A percentile compares a stretch with the other conserved stretches of the same genome.
Conservation (phyloP, 306 rosid species). For the Sicyos baderoa region DNA sequence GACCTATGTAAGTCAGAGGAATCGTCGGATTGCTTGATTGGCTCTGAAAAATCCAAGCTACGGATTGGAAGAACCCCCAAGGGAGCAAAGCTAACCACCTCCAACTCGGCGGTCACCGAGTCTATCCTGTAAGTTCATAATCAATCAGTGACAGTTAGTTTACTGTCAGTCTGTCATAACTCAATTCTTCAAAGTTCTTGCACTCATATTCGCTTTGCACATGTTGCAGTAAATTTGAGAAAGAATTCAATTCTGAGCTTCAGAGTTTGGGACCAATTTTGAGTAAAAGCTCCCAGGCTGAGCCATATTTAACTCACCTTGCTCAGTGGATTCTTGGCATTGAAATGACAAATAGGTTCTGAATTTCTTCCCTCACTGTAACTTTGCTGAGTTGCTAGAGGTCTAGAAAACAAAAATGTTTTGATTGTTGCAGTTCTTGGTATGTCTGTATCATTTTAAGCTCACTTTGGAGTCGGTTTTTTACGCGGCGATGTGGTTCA, state of each 20-base stretch:
- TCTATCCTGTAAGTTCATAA: constrained; percentile 64
- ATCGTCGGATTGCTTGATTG: constrained; percentile 30
- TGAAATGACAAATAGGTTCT: constrained; percentile 39
- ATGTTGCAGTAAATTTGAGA: constrained; percentile 70
- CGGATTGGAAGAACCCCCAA: constrained; percentile 40
- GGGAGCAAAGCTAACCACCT: constrained; percentile 49
- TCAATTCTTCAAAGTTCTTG: background rate
- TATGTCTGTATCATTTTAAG: background rate
- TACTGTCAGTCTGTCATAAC: no score
- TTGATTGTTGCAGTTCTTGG: background rate
- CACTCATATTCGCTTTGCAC: constrained; percentile 4
- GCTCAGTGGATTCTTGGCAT: constrained; percentile 74
- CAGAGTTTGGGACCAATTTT: constrained; percentile 68
- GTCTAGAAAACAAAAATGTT: background rate
- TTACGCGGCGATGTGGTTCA: background rate
- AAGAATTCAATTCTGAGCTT: constrained; percentile 74
- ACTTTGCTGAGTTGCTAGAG: background rate
- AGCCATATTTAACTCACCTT: constrained; percentile 80
- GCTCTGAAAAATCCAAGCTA: constrained; percentile 36
- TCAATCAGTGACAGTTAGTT: no score
- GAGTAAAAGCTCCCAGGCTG: constrained; percentile 72
- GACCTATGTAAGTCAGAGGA: constrained; percentile 41
- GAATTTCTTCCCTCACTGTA: constrained; percentile 13
- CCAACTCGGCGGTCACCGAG: constrained; percentile 45
- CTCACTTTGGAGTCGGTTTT: background rate